phyloP scores from a whole-genome alignment of 805 yeast genomes.

The Teunomyces cretensis region DNA sequence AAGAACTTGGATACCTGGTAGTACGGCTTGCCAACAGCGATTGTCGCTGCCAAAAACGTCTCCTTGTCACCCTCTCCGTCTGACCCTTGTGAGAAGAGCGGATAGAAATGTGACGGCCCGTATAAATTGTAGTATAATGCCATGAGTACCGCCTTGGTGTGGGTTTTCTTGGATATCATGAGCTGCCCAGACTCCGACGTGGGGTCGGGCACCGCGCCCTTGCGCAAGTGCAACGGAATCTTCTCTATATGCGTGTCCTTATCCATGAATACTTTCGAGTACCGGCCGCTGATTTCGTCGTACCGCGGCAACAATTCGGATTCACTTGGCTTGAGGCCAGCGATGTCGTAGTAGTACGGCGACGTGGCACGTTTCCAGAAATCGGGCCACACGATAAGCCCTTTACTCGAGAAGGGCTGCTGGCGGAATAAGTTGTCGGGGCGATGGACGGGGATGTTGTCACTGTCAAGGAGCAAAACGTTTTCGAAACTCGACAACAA shows the following conservation, averaged over 20 bases:
- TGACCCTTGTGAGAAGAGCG: conserved; percentile 44
- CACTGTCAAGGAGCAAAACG: conserved; percentile 72
- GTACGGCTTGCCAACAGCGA: conserved; percentile 44
- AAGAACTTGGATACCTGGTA: conserved; percentile 56
- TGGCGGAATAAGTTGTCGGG: conserved; percentile 59
- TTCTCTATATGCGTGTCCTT: conserved; percentile 6
- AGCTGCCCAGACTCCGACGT: conserved; percentile 42
- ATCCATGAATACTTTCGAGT: conserved; percentile 6
- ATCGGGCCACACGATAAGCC: conserved; percentile 79
- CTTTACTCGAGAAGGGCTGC: conserved; percentile 53
- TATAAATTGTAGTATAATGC: conserved; percentile 43
- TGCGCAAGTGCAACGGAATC: conserved; percentile 30
- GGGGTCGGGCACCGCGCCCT: conserved; percentile 30
- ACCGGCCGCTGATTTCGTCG: conserved; percentile 27
- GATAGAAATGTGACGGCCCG: conserved; percentile 43
- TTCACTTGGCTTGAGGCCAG: conserved; percentile 44
- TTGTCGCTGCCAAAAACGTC: conserved; percentile 70
- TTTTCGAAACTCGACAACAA: conserved; percentile 58
- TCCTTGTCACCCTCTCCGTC: conserved; percentile 84
- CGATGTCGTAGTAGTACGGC: conserved; percentile 69
- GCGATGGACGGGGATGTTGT: conserved; percentile 65
- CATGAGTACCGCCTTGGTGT: conserved; percentile 34
- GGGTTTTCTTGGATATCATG: conserved; percentile 40
- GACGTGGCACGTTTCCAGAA: conserved; percentile 84
- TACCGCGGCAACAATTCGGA: conserved; percentile 31